Base-by-base conservation (phyloP, 495 filamentous ascomycete species). In the Talaromyces thailandensis region DNA sequence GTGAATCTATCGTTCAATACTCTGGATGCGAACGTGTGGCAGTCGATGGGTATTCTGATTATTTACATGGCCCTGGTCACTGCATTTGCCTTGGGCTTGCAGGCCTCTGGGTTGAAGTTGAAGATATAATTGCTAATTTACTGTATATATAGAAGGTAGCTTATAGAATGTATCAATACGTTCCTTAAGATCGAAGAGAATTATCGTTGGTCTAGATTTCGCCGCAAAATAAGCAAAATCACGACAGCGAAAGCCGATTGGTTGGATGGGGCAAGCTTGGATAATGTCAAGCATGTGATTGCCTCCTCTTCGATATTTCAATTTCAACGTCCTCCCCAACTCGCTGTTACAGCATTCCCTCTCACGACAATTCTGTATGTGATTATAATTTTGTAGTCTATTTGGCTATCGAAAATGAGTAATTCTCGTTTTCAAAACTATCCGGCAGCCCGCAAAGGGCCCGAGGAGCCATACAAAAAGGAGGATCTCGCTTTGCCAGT, bases 1-100 rank as follows among this genome's bases (percentile, higher is more conserved):
- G 89, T 97, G 45, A 98, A 99, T 70, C 72, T 99, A 73, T 88
- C 84, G 24, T 70, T 97, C 12, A 86, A 86, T 50, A 98, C 95
- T 2, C 71, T 97, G 68, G 81, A 92, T 68, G 80, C 88, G 35
- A 79, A 77, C 9, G 78, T 81, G 25, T 64, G 76, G 9, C 68
- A 76, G 52, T 84, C 91, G 3, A 90, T 97, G 86, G 86, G 69
- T 0, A 82, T 96, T 50, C 67, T 98, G 65, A 70, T 88, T 16
- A 85, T 65, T 6, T 98, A 98, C 74, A 84, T 86, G 37, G 79
- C 75, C 2, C 70, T 84, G 6, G 52, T 98, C 29, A 87, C 88
- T 9, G 82, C 67, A 12, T 67, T 88, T 62, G 93, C 92, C 18
- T 71, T 96, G 43, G 80, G 68, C 23, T 75, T 98, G 66, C 89